Conservation (phyloP, 768 basidiomycete genomes). For the Boletus rubescentipes region DNA sequence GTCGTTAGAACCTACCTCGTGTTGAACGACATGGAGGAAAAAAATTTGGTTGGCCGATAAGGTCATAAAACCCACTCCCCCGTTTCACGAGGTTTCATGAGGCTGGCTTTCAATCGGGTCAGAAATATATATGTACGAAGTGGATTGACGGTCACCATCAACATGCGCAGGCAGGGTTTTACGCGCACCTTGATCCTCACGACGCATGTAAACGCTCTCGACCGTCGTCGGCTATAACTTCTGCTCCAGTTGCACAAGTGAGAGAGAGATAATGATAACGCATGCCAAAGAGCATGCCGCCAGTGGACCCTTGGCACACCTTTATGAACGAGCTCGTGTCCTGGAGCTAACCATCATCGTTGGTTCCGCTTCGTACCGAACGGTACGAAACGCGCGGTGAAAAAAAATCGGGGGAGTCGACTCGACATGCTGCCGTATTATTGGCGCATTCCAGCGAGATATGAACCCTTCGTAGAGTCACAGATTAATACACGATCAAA, state of each 20-base stretch:
- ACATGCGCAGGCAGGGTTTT: conserved; percentile 1
- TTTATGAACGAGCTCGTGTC: conserved; percentile 4
- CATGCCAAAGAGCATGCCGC: not conserved
- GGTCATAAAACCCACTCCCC: not conserved
- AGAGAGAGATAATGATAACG: not conserved
- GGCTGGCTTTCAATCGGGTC: not conserved
- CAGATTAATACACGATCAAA: conserved; percentile 8
- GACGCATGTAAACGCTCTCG: not conserved
- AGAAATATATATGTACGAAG: not conserved
- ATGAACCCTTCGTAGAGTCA: conserved; percentile 10
- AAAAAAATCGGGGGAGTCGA: not conserved
- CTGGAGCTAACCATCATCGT: not conserved
- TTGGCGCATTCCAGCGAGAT: not conserved
- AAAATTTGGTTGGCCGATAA: conserved; percentile 1
- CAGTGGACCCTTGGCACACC: not conserved
- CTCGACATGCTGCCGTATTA: conserved; percentile 12
- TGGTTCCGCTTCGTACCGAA: not conserved
- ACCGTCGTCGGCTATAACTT: not conserved
- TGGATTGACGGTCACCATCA: not conserved
- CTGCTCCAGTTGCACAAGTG: not conserved
- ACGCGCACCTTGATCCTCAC: not conserved
- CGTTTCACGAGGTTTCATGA: conserved; percentile 1
- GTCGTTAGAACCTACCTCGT: conserved; percentile 3
- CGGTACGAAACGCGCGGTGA: not conserved
- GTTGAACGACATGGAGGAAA: not conserved